These are phyloP conservation scores for Suillus bovinus DNA, from an alignment of 768 basidiomycete genomes.

Conservation along the genomic window DNA sequence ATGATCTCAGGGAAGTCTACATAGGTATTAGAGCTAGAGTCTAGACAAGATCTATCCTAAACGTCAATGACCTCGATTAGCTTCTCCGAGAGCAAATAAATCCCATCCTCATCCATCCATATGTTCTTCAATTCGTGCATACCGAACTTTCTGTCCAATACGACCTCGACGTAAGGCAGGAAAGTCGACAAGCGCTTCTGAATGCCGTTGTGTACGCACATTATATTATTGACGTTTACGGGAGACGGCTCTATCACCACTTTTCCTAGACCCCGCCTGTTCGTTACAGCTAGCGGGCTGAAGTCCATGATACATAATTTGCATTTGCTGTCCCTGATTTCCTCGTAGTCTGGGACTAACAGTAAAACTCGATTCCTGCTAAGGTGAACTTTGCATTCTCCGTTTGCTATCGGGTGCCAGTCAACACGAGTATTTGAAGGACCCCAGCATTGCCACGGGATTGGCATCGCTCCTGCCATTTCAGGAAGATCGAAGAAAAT, in stretches of 20 bases:
- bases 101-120: not conserved
- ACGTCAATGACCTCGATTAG: no score
- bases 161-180: not conserved
- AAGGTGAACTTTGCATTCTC: not conserved
- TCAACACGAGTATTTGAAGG: not conserved
- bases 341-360: not conserved
- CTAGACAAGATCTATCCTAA: no score
- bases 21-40: no score
- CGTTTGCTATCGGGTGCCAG: no score
- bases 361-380: not conserved
- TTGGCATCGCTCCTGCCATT: not conserved
- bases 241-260: not conserved
- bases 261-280: not conserved
- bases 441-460: not conserved
- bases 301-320: not conserved
- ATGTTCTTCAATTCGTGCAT: not conserved
- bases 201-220: accelerated
- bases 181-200: not conserved
- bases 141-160: not conserved
- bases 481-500: not conserved
- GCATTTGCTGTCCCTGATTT: no score
- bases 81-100: not conserved
- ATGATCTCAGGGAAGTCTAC: no score
- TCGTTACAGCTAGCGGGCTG: not conserved
- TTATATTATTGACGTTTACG: not conserved